Evolutionary conservation across 495 filamentous ascomycete genomes (phyloP).

Genomic region (Polyplosphaeria fusca): DNA sequence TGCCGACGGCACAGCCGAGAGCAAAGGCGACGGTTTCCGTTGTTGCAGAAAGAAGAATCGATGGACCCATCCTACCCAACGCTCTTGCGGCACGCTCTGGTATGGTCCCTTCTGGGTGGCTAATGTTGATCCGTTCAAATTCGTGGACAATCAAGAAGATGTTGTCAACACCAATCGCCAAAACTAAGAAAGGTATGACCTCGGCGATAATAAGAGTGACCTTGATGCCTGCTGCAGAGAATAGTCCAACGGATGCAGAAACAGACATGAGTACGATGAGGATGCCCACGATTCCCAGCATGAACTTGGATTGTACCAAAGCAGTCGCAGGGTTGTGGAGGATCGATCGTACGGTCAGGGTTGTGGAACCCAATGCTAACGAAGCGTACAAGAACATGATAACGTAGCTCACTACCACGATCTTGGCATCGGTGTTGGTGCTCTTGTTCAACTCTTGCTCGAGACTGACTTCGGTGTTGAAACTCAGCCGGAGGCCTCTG

Average conservation of each 20-base stretch:
- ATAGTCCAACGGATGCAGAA: constrained; percentile 87
- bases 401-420: constrained; percentile 93
- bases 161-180: constrained; percentile 96
- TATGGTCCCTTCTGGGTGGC: constrained; percentile 79
- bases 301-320: constrained; percentile 92
- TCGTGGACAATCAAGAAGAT: constrained; percentile 99
- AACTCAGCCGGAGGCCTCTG: constrained; percentile 79
- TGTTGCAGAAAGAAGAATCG: constrained; percentile 88
- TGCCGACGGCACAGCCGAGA: constrained; percentile 87
- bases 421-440: constrained; percentile 96
- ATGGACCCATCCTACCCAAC: constrained; percentile 90
- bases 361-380: constrained; percentile 82
- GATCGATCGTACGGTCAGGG: constrained; percentile 68
- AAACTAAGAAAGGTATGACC: constrained; percentile 94
- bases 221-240: constrained; percentile 83
- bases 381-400: constrained; percentile 99
- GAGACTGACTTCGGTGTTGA: constrained; percentile 88
- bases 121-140: constrained; percentile 90
- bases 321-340: constrained; percentile 75
- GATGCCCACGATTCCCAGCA: constrained; percentile 86
- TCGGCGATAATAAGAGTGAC: constrained; percentile 97
- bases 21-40: constrained; percentile 93
- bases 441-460: constrained; percentile 94
- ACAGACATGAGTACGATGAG: constrained; percentile 96
- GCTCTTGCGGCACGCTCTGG: constrained; percentile 79